Evolutionary conservation across 2,329 filamentous ascomycete genomes (phyloP), one percentile per base, ranked within the genome.

Genomic region (Knufia fluminis): DNA sequence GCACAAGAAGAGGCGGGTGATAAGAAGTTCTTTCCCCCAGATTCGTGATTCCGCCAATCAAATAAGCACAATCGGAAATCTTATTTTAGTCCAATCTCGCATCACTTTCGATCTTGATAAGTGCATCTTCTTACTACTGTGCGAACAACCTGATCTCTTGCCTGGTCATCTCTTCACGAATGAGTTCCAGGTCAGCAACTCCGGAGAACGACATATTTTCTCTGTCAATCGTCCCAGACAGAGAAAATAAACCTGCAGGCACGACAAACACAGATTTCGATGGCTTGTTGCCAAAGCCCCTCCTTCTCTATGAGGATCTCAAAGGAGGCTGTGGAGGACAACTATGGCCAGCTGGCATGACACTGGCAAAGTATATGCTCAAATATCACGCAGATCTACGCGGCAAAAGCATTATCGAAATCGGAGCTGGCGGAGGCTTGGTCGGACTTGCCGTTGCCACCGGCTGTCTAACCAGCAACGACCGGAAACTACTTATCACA

Each of bases 301-400:
- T 97, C 53, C 74, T 78, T 52, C 78, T 97, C 14, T 85, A 86
- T 61, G 89, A 96, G 66, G 90, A 97, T 66, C 76, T 95, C 42
- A 80, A 79, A 50, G 80, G 86, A 55, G 92, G 92, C 53, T 97
- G 92, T 66, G 92, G 92, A 43, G 92, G 92, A 2, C 86, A 94
- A 68, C 76, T 94, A 9, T 97, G 92, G 92, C 91, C 90, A 2
- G 91, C 91, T 0, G 92, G 92, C 9, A 85, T 94, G 80, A 79
- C 92, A 14, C 73, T 98, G 47, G 79, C 85, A 17, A 87, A 84
- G 66, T 94, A 97, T 64, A 78, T 97, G 76, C 74, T 97, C 28
- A 50, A 32, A 47, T 52, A 55, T n/a, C 56, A 56, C 50, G 48
- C 48, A 42, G 38, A 44, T 39, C 43, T 57, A 20, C 46, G 47